phyloP scores from a whole-genome alignment of 1,284 basidiomycete genomes.

The Anthracocystis setariae region DNA sequence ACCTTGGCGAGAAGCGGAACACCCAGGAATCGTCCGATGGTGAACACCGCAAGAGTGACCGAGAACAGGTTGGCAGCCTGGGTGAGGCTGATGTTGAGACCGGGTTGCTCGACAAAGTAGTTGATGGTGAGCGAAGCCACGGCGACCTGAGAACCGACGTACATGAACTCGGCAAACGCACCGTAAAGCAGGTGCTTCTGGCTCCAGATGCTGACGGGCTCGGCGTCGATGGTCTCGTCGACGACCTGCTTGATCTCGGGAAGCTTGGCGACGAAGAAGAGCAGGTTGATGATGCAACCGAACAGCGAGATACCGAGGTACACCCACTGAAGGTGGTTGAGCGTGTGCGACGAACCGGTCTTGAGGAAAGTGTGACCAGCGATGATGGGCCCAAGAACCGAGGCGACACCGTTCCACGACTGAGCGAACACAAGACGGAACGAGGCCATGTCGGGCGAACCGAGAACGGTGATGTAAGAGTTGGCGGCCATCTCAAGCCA shows the following conservation, averaged over 20 bases:
- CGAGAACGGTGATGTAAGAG: conserved; percentile 78
- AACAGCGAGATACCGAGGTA: conserved; percentile 80
- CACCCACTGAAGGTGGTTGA: conserved; percentile 82
- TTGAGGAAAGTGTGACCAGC: conserved; percentile 80
- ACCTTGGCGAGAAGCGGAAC: conserved; percentile 74
- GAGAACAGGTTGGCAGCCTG: conserved; percentile 69
- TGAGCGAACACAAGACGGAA: conserved; percentile 83
- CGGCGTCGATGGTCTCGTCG: conserved; percentile 18
- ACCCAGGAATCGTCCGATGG: conserved; percentile 73
- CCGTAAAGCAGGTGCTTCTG: conserved; percentile 79
- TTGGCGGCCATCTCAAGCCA: conserved; percentile 76
- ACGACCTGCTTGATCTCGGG: conserved; percentile 75
- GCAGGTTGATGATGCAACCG: conserved; percentile 74
- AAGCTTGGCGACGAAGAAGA: conserved; percentile 79
- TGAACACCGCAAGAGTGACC: conserved; percentile 75
- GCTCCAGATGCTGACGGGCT: conserved; percentile 73
- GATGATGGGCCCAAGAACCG: conserved; percentile 82
- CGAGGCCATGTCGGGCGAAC: conserved; percentile 76
- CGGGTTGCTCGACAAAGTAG: conserved; percentile 66
- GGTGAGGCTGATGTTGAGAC: conserved; percentile 24
- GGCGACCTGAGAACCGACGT: conserved; percentile 78
- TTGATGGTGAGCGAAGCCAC: conserved; percentile 80
- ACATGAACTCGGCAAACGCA: conserved; percentile 77
- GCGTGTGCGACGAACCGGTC: conserved; percentile 73
- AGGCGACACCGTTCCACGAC: conserved; percentile 82